Percentiles rank a stretch among this genome's conserved stretches.
These are phyloP conservation scores for Cordia subcordata DNA, from an alignment of 257 asterid genomes.

Conservation along the genomic window DNA sequence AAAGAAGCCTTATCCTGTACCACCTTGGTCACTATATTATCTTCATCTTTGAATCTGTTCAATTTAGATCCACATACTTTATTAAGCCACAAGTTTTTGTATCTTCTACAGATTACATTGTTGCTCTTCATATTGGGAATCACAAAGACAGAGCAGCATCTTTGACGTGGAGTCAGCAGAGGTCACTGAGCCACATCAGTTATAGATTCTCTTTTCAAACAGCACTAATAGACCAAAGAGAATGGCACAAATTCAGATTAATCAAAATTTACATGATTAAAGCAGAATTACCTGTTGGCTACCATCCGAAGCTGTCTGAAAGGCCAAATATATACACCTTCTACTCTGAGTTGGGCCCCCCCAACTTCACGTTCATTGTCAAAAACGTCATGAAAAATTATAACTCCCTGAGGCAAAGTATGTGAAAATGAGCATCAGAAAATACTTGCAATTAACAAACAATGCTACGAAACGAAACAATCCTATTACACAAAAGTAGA, in stretches of 20 bases:
- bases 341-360: constrained; percentile 84
- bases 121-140: too few species aligned
- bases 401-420: constrained; percentile 50
- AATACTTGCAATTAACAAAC: not conserved
- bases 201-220: not conserved
- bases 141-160: too few species aligned
- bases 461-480: too few species aligned
- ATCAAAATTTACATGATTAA: constrained; percentile 14
- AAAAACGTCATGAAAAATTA: constrained; percentile 88
- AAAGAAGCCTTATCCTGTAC: too few species aligned
- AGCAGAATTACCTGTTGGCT: constrained; percentile 94
- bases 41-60: too few species aligned
- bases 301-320: constrained; percentile 97
- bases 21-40: too few species aligned
- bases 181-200: not conserved
- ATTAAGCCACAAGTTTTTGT: too few species aligned
- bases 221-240: not conserved
- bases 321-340: constrained; percentile 99
- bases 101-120: too few species aligned
- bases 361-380: constrained; percentile 69
- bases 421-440: constrained; percentile 5
- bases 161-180: not conserved
- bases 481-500: too few species aligned
- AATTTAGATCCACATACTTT: too few species aligned
- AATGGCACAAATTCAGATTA: not conserved